Evolutionary conservation across 768 basidiomycete genomes (phyloP).

Genomic region (Cystoderma amianthinum): DNA sequence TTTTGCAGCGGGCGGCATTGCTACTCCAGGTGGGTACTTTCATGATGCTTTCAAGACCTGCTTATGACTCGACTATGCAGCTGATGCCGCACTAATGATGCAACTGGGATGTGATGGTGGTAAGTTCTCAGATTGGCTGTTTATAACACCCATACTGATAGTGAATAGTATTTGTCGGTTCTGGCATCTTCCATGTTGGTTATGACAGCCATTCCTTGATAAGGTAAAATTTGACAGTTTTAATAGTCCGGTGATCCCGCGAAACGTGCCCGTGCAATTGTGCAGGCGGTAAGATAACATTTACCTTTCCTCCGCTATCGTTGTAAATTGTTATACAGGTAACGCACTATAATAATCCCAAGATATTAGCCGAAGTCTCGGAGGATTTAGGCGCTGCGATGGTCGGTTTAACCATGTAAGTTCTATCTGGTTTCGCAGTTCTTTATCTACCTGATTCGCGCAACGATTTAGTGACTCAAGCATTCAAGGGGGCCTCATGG

Average conservation of each 20-base stretch:
- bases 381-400: slow-evolving; percentile 86
- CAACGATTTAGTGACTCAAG: slow-evolving; percentile 44
- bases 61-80: slow-evolving; percentile 22
- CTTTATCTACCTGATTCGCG: background rate
- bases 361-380: slow-evolving; percentile 86
- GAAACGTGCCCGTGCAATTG: slow-evolving; percentile 91
- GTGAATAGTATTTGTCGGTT: slow-evolving; percentile 86
- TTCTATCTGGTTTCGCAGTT: slow-evolving; percentile 6
- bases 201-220: background rate
- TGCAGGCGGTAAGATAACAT: slow-evolving; percentile 66
- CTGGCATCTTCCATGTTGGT: slow-evolving; percentile 90
- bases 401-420: slow-evolving; percentile 88
- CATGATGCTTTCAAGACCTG: background rate
- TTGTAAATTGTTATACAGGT: slow-evolving; percentile 36
- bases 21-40: slow-evolving; percentile 66
- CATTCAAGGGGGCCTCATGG: slow-evolving; percentile 65
- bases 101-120: slow-evolving; percentile 96
- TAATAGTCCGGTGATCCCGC: slow-evolving; percentile 84
- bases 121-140: too few species aligned
- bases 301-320: slow-evolving; percentile 4
- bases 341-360: slow-evolving; percentile 94
- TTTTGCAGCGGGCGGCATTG: slow-evolving; percentile 93
- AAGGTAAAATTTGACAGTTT: background rate
- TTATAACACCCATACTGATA: background rate
- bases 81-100: slow-evolving; percentile 99